phyloP scores from a whole-genome alignment of 768 basidiomycete species.

The Dictyophora rubrovolvata region DNA sequence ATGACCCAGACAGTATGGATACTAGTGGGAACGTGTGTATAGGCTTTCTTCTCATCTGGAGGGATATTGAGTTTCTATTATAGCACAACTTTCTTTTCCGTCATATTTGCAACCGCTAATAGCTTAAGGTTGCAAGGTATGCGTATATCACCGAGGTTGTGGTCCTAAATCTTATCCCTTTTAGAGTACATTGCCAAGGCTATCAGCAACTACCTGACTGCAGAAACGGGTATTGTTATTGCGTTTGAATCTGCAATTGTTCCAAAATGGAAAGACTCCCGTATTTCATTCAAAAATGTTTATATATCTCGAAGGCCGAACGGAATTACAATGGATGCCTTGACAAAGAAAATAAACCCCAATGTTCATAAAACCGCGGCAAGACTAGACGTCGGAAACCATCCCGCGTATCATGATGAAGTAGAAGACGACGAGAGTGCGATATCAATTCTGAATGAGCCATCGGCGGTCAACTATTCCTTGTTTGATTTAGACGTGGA shows the following conservation, averaged over 20 bases:
- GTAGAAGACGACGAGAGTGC: slow-evolving; percentile 51
- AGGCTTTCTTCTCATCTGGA: not conserved
- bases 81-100: slow-evolving; percentile 91
- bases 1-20: slow-evolving; percentile 97
- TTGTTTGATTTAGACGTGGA: slow-evolving; percentile 92
- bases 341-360: not conserved
- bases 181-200: slow-evolving; percentile 76
- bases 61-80: slow-evolving; percentile 16
- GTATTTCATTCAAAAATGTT: slow-evolving; percentile 94
- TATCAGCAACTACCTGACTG: slow-evolving; percentile 87
- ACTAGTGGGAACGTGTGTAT: slow-evolving; percentile 78
- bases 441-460: not conserved
- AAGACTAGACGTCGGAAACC: slow-evolving; percentile 69
- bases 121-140: slow-evolving; percentile 76
- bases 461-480: slow-evolving; percentile 49
- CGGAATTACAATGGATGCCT: slow-evolving; percentile 20
- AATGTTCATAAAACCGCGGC: slow-evolving; percentile 41
- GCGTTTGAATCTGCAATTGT: slow-evolving; percentile 98
- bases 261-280: slow-evolving; percentile 93
- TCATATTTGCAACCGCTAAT: slow-evolving; percentile 81
- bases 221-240: slow-evolving; percentile 87
- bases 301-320: slow-evolving; percentile 77
- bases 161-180: slow-evolving; percentile 4
- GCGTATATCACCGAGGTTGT: slow-evolving; percentile 13
- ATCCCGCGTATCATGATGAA: slow-evolving; percentile 55